Base-by-base conservation (phyloP, 2,329 filamentous ascomycete species). In the Penicillium decumbens region DNA sequence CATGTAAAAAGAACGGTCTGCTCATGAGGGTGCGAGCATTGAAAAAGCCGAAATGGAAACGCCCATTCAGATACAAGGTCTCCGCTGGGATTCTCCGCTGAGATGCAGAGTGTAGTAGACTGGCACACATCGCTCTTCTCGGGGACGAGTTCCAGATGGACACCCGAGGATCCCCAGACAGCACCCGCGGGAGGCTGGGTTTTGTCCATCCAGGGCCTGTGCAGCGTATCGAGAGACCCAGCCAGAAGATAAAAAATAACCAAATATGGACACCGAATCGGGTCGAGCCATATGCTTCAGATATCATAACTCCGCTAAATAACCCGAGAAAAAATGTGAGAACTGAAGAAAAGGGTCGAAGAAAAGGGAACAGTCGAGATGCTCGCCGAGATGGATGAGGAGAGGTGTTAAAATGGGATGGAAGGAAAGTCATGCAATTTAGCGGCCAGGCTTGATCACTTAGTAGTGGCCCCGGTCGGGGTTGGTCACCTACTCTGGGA, bases 381-480 rank as follows among this genome's bases (percentile, higher is more conserved):
- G 53, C 15, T 18, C 15, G 15, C 15, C 45, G 42, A 47, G 48
- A 49, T 45, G 30, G 35, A 46, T 40, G 49, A 43, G 24, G 30
- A 28, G 38, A 35, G 29, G 43, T 46, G 28, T 33, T 23, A 20
- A 24, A 47, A 48, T 39, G 38, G 32, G 45, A 12, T 37, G 33
- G 12, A 24, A 15, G 41, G 32, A 40, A 39, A 46, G 27, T 43
- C 38, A 32, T 45, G 28, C 43, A 40, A n/a, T 38, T 58, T 61
- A 65, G 49, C 53, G 60, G 56, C 68, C 65, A 10, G 65, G 65
- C 48, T 68, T 69, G 4, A 63, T 65, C 40, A 67, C 65, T 63
- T 66, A 42, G 15, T 23, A 37, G 18, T 18, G 33, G 18, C 18
- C 15, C 20, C 15, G 7, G 33, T 37, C 33, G 8, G 33, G 66